These are phyloP conservation scores for Colletotrichum sp. DNA, from an alignment of 2,329 filamentous ascomycete genomes.

Conservation along the genomic window DNA sequence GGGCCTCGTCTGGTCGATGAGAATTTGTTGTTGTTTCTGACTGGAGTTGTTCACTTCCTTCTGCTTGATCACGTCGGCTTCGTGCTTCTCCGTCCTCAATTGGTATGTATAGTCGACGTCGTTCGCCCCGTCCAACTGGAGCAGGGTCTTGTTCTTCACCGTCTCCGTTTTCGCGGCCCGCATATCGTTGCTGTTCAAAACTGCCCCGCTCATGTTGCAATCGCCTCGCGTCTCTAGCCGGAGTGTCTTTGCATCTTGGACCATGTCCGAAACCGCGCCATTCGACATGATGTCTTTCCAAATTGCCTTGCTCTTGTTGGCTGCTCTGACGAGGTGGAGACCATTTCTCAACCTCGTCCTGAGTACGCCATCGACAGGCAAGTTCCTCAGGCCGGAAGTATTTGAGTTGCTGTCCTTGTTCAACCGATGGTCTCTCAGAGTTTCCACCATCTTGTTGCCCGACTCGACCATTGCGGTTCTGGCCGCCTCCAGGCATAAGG, in stretches of 20 bases:
- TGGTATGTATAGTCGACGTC: neutral
- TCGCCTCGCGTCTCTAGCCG: neutral
- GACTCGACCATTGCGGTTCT: neutral
- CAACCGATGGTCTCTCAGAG: neutral
- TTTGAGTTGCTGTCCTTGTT: neutral
- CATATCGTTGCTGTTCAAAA: neutral
- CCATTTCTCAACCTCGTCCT: neutral
- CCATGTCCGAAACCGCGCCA: neutral
- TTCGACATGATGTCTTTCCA: neutral
- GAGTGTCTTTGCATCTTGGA: neutral
- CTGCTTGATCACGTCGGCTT: neutral
- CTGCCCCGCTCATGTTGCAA: neutral
- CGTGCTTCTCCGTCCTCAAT: neutral
- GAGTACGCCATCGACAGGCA: neutral
- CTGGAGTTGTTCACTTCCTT: neutral
- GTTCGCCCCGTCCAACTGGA: neutral
- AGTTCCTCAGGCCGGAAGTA: neutral
- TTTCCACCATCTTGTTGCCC: conserved; percentile 13
- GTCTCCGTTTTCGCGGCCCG: neutral
- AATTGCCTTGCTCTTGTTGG: neutral
- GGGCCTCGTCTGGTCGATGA: neutral
- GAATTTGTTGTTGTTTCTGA: neutral
- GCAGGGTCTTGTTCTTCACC: neutral
- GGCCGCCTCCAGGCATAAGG: neutral
- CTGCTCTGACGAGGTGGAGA: neutral